phyloP scores from a whole-genome alignment of 352 stramenopile species.

The Pythium dissimile region DNA sequence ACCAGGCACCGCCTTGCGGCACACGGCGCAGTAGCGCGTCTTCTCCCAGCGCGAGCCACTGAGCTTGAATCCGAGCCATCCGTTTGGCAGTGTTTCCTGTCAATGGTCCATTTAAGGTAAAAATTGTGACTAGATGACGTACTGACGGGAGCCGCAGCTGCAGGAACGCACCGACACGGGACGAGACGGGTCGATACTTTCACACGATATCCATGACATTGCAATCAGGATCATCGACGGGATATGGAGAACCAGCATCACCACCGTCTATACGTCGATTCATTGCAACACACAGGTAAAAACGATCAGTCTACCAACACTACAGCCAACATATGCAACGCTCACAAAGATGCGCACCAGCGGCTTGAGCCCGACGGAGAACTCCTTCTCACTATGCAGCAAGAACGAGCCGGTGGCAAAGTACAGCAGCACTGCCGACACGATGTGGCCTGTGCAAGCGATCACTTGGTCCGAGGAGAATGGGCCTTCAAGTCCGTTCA shows the following conservation, averaged over 20 bases:
- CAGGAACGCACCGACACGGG: slow-evolving; percentile 26
- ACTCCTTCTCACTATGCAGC: slow-evolving; percentile 14
- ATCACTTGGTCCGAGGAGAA: slow-evolving; percentile 80
- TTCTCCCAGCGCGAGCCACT: slow-evolving; percentile 75
- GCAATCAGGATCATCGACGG: slow-evolving; percentile 47
- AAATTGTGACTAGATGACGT: background rate
- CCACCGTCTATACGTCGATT: slow-evolving; percentile 36
- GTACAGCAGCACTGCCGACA: slow-evolving; percentile 68
- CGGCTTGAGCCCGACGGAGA: slow-evolving; percentile 2
- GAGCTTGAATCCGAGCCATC: slow-evolving; percentile 73
- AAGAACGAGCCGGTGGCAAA: slow-evolving; percentile 27
- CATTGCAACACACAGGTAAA: background rate
- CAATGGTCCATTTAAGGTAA: background rate
- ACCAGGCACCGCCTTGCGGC: slow-evolving; percentile 70
- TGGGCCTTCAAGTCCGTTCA: slow-evolving; percentile 65
- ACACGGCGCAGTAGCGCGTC: slow-evolving; percentile 75
- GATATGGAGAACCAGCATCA: slow-evolving; percentile 50
- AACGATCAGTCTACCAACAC: background rate
- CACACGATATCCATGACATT: slow-evolving; percentile 65
- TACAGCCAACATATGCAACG: no score
- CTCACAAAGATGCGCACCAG: no score
- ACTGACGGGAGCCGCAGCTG: background rate
- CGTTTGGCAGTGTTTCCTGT: slow-evolving; percentile 32
- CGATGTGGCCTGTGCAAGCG: slow-evolving; percentile 59
- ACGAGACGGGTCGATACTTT: slow-evolving; percentile 57